phyloP scores from a whole-genome alignment of 2,329 filamentous ascomycete species.

The Trichoderma endophyticum region DNA sequence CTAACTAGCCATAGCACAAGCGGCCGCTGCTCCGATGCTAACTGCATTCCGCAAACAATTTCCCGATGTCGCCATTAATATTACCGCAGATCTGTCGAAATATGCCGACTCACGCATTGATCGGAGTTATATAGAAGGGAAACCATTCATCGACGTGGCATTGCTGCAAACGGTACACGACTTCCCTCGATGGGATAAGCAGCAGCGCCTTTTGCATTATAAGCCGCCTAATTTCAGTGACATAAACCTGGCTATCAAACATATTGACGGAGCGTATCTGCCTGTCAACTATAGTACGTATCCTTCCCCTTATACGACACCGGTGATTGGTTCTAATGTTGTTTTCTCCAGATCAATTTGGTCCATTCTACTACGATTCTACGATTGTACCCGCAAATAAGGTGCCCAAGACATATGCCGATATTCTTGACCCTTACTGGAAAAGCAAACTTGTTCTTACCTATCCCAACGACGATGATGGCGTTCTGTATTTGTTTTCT shows the following conservation, averaged over 20 bases:
- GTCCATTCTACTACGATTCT: constrained; percentile 12
- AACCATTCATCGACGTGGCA: constrained; percentile 1
- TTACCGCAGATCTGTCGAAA: constrained; percentile 4
- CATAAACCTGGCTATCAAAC: neutral
- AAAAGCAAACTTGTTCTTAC: constrained; percentile 10
- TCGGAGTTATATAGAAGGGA: constrained; percentile 6
- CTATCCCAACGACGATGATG: constrained; percentile 7
- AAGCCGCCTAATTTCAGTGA: constrained; percentile 5
- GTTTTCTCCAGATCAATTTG: neutral
- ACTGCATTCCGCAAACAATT: neutral
- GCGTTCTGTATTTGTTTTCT: neutral
- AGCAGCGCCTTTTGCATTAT: constrained; percentile 7
- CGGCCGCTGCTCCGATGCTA: constrained; percentile 1
- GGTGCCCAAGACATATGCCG: neutral
- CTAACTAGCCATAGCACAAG: neutral
- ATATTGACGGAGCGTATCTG: constrained; percentile 1
- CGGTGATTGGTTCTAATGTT: neutral
- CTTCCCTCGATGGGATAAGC: constrained; percentile 4
- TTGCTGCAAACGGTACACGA: constrained; percentile 6
- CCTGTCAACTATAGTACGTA: neutral
- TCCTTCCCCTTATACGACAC: accelerated
- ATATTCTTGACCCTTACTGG: neutral
- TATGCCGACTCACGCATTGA: constrained; percentile 9
- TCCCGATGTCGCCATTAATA: constrained; percentile 7
- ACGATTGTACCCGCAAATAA: neutral